phyloP scores from a whole-genome alignment of 129 eudicot species.

The Artemisia argyi region DNA sequence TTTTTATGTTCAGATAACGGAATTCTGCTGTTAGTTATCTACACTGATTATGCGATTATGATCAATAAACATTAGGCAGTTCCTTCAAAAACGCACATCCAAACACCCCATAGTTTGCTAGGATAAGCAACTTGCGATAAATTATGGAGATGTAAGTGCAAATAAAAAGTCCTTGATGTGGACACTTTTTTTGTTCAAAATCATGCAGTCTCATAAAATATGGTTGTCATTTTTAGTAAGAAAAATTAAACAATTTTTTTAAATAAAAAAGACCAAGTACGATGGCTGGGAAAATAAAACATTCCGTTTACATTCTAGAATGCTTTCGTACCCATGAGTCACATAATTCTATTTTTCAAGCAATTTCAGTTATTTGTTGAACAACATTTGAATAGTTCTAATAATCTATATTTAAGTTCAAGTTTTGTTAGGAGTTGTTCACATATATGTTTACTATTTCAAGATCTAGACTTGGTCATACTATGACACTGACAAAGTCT shows the following conservation, averaged over 20 bases:
- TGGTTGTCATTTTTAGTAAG: neutral
- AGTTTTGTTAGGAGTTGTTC: conserved; percentile 27
- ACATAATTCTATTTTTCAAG: conserved; percentile 3
- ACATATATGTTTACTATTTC: conserved; percentile 37
- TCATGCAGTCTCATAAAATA: neutral
- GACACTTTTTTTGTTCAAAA: neutral
- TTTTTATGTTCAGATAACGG: too few relatives aligned
- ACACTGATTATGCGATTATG: neutral
- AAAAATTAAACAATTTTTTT: neutral
- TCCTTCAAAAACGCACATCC: too few relatives aligned
- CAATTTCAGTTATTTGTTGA: conserved; percentile 24
- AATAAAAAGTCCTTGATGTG: neutral
- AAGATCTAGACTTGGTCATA: conserved; percentile 40
- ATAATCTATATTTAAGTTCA: conserved; percentile 1
- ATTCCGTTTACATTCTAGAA: conserved; percentile 14
- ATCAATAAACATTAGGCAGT: too few relatives aligned
- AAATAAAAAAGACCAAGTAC: neutral
- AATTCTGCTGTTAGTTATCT: neutral
- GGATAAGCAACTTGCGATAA: neutral
- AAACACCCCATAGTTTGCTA: neutral
- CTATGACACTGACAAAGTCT: too few relatives aligned
- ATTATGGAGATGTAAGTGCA: conserved; percentile 1
- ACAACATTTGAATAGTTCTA: conserved; percentile 31
- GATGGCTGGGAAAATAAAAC: neutral
- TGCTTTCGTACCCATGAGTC: conserved; percentile 2